These are phyloP conservation scores for Elongisporangium undulatum DNA, from an alignment of 352 stramenopile genomes.

Conservation along the genomic window DNA sequence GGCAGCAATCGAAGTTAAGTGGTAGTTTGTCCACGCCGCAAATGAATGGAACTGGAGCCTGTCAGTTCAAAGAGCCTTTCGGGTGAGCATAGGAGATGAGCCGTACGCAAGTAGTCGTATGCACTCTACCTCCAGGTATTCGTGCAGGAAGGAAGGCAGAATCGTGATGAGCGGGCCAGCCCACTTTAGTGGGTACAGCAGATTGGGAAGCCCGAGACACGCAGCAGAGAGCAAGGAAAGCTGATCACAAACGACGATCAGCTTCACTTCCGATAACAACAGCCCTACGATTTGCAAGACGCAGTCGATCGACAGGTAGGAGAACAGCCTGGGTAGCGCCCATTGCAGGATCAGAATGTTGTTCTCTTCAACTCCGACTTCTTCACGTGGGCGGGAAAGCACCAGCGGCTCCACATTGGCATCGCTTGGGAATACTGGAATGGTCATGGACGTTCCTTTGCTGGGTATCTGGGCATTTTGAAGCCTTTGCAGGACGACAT, in stretches of 20 bases:
- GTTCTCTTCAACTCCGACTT: slow-evolving; percentile 32
- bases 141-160: slow-evolving; percentile 37
- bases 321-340: slow-evolving; percentile 31
- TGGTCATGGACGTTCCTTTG: slow-evolving; percentile 5
- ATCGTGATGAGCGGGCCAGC: slow-evolving; percentile 47
- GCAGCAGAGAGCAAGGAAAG: slow-evolving; percentile 34
- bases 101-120: not conserved
- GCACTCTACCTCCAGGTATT: slow-evolving; percentile 43
- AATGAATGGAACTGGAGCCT: slow-evolving; percentile 51
- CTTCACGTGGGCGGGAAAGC: slow-evolving; percentile 23
- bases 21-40: slow-evolving; percentile 42
- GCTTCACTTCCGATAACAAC: slow-evolving; percentile 46
- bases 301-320: slow-evolving; percentile 27
- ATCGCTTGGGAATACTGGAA: not conserved
- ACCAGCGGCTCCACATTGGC: slow-evolving; percentile 8
- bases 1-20: slow-evolving; percentile 24
- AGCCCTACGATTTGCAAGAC: slow-evolving; percentile 37
- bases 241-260: slow-evolving; percentile 44
- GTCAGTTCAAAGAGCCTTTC: not conserved
- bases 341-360: slow-evolving; percentile 37
- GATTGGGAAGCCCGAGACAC: slow-evolving; percentile 31
- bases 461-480: slow-evolving; percentile 14
- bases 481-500: slow-evolving; percentile 23
- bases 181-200: slow-evolving; percentile 45
- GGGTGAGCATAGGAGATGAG: not conserved